phyloP scores from a whole-genome alignment of 225 moss, liverwort and hornwort species.

The Neckera pumila region DNA sequence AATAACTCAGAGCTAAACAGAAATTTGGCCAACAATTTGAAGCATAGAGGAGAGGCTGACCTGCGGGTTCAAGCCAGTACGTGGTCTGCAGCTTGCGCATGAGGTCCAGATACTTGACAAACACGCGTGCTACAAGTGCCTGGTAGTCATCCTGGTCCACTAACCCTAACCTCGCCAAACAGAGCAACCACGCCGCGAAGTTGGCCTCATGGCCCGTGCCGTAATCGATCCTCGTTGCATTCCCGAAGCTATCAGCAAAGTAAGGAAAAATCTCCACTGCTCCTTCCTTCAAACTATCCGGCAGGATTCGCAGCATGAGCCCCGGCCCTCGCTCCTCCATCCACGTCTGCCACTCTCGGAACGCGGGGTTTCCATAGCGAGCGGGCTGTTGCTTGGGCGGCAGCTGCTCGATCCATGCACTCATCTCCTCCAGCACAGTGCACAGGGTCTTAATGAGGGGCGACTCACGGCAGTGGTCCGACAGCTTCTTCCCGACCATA shows the following conservation, averaged over 20 bases:
- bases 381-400: constrained; percentile 93
- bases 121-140: constrained; percentile 66
- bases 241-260: constrained; percentile 94
- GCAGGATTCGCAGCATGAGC: constrained; percentile 52
- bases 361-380: constrained; percentile 82
- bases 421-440: constrained; percentile 50
- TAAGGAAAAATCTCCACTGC: constrained; percentile 74
- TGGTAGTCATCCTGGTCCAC: constrained; percentile 78
- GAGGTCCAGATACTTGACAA: constrained; percentile 75
- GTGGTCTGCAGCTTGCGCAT: constrained; percentile 95
- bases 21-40: not conserved
- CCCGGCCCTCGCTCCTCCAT: constrained; percentile 63
- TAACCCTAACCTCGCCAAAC: constrained; percentile 72
- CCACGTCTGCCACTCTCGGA: constrained; percentile 79
- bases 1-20: not conserved
- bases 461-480: constrained; percentile 72
- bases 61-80: constrained; percentile 98
- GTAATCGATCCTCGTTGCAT: constrained; percentile 87
- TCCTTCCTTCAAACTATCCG: constrained; percentile 49
- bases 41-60: constrained; percentile 6
- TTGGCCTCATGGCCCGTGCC: constrained; percentile 95
- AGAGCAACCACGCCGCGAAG: constrained; percentile 86
- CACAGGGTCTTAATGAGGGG: constrained; percentile 35
- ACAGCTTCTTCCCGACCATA: constrained; percentile 71
- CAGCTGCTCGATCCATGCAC: constrained; percentile 70